These are phyloP conservation scores for Cladosporium phlei DNA, from an alignment of 2,329 filamentous ascomycete species.

Conservation along the genomic window DNA sequence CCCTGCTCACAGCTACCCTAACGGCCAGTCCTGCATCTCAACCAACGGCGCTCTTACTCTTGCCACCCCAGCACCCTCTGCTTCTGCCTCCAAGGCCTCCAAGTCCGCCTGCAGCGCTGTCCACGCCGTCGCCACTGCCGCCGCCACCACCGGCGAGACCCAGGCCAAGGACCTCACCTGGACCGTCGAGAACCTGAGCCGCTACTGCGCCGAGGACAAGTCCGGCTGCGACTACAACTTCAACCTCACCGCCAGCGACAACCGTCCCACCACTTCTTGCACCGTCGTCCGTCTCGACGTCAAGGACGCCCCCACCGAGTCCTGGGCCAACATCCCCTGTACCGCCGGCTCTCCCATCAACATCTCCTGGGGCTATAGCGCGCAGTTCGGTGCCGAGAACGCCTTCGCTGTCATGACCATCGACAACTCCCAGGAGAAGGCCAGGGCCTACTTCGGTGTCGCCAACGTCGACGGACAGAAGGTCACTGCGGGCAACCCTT, in stretches of 20 bases:
- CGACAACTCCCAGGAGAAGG: constrained; percentile 12
- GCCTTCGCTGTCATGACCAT: constrained; percentile 16
- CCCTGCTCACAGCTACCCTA: constrained; percentile 20
- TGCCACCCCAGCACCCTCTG: constrained; percentile 5
- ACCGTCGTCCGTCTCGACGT: constrained; percentile 12
- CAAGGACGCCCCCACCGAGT: constrained; percentile 11
- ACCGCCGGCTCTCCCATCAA: constrained; percentile 6
- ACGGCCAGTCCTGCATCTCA: constrained; percentile 17
- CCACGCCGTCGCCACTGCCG: not conserved
- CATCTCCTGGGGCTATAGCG: constrained; percentile 15
- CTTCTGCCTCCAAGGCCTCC: not conserved
- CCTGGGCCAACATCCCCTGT: constrained; percentile 11
- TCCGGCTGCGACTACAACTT: constrained; percentile 18
- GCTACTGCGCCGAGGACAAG: constrained; percentile 15
- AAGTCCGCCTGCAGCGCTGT: not conserved
- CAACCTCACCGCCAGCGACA: constrained; percentile 12
- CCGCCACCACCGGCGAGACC: constrained; percentile 7
- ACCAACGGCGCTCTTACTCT: constrained; percentile 18
- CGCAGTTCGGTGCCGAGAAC: constrained; percentile 12
- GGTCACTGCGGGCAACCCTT: constrained; percentile 7
- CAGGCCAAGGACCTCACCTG: constrained; percentile 10
- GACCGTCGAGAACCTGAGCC: constrained; percentile 15
- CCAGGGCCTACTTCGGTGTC: constrained; percentile 15
- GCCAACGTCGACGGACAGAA: constrained; percentile 12
- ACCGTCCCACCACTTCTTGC: constrained; percentile 12